Evolutionary conservation across 2,329 filamentous ascomycete genomes (phyloP), one percentile per base, ranked within the genome.

Genomic region (Drechslerella stenobrocha): DNA sequence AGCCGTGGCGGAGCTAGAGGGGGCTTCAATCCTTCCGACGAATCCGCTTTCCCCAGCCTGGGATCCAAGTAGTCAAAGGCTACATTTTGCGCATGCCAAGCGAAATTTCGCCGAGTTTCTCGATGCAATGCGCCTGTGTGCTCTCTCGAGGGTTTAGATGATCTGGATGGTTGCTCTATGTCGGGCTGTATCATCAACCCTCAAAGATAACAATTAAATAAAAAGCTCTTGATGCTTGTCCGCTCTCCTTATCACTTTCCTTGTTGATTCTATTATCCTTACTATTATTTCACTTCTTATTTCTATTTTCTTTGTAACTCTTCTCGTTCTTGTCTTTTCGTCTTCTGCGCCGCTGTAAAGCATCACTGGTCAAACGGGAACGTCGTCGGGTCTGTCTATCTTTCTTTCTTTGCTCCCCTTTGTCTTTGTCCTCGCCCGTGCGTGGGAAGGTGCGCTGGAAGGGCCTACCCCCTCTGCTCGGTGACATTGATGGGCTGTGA

Each of bases 21-120:
- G 64, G 73, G 75, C 69, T 77, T 80, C 76, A 80, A 81, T 76
- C 75, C 80, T 72, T 73, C 76, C 70, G 81, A 83, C 75, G 74
- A 76, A 71, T 79, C 74, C 70, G 80, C 80, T 70, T 83, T 82
- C 78, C 81, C 81, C 58, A 80, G 77, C 76, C 75, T 82, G 71
- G 81, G 80, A 73, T 73, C 76, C 73, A 79, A 79, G 51, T 57
- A 63, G 35, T 35, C 8, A 18, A 45, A 48, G 20, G 42, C 28
- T 26, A 35, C 6, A 22, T n/a, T 15, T 26, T 42, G 37, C 8
- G 37, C 37, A 30, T 30, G 11, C 18, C 7, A 42, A 18, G 22
- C 37, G 37, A 18, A 7, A n/a, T 3, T 42, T 42, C 18, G n/a
- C 15, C 37, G 15, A 18, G 37, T 18, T 18, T n/a, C n/a, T n/a